These are phyloP conservation scores for Boletus sp. DNA, from an alignment of 1,284 basidiomycete species.

Conservation along the genomic window DNA sequence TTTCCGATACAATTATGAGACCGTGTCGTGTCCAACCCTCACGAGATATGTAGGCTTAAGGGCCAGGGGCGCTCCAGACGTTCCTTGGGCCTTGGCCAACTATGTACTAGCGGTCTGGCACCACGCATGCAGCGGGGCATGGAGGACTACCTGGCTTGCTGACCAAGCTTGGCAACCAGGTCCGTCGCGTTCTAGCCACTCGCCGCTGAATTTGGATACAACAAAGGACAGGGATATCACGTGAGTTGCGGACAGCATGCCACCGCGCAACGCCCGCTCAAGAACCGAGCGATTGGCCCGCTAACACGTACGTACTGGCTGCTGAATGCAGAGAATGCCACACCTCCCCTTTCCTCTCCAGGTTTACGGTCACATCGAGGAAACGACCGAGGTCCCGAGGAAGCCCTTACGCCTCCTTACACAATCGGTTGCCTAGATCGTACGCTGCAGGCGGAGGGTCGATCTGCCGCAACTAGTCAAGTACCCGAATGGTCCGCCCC, in stretches of 20 bases:
- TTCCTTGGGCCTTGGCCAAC: neutral
- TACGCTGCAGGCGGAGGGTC: neutral
- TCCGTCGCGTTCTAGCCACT: too few relatives aligned
- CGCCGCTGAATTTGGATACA: too few relatives aligned
- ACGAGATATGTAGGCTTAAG: conserved; percentile 6
- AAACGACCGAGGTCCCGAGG: conserved; percentile 31
- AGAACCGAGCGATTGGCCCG: neutral
- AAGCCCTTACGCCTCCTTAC: neutral
- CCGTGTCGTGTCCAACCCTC: neutral
- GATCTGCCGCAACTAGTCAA: conserved; percentile 7
- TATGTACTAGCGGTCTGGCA: too few relatives aligned
- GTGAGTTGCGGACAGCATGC: too few relatives aligned
- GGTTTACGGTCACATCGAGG: neutral
- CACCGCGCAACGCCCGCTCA: too few relatives aligned
- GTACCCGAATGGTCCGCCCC: neutral
- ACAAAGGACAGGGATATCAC: too few relatives aligned
- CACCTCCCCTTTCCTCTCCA: neutral
- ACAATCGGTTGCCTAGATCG: neutral
- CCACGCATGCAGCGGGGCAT: too few relatives aligned
- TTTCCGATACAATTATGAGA: conserved; percentile 12
- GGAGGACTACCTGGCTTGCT: too few relatives aligned
- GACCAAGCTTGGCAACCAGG: too few relatives aligned
- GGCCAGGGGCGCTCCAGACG: conserved; percentile 6
- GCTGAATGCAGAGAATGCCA: neutral
- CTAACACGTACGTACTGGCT: neutral